Base-by-base conservation (phyloP, 192 early-diverging fungal species). In the Backusella australiensis region DNA sequence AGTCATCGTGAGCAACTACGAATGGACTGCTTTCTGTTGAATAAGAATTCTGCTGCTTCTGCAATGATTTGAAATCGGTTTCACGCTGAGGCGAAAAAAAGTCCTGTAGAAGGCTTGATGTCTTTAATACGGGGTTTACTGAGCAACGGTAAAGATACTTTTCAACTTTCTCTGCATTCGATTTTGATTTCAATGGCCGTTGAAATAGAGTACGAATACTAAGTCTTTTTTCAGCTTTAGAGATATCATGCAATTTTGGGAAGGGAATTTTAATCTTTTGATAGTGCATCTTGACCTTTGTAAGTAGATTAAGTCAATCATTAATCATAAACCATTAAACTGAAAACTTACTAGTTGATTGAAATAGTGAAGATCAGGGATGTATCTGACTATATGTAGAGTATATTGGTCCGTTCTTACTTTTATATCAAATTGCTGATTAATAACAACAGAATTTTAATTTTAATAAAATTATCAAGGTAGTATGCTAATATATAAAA, bases 281-380 rank as follows among this genome's bases (percentile, higher is more conserved):
- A 65, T 75, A 71, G 56, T 34, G 21, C 21, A 29, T 29, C 67
- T 75, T 75, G 2, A 73, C 44, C 78, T 76, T 34, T 42, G 38
- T 14, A 12, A 35, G 19, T 7, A 53, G 15, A 39, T 32, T 6
- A 34, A 72, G 12, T 36, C 9, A 23, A 14, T 26, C 4, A 11
- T 23, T 41, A 56, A 21, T 36, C 39, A 21, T 3, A 38, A 2
- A 6, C 4, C 9, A 32, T 35, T 2, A 19, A 0, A 23, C 7
- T 8, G 1, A 21, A 7, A 12, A 6, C 41, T 39, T 80, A 88
- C 87, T 70, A 85, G 75, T 59, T 82, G 82, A 66, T 88, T 80
- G 81, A 88, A 85, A n/a, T 84, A 82, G 35, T 83, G 36, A 76
- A 88, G 79, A 69, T 88, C 87, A 32, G 83, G 77, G 42, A 88